Percentiles rank a stretch among this genome's conserved stretches.
Conservation (phyloP, 2,329 filamentous ascomycete species). For the Botrytis paeoniae region DNA sequence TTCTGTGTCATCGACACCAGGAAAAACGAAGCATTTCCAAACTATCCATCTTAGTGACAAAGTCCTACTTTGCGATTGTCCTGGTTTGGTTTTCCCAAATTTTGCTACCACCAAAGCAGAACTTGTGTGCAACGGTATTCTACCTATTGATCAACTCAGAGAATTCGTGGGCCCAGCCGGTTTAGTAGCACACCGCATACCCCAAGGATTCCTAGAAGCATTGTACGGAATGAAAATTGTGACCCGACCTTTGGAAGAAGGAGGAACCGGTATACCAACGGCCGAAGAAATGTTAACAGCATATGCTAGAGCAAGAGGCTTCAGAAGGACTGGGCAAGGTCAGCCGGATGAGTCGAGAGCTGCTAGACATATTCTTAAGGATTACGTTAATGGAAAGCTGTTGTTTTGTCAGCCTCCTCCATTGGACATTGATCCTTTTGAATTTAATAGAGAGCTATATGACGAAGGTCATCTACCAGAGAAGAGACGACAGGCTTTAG, state of each 20-base stretch:
- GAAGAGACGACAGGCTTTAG: constrained; percentile 69
- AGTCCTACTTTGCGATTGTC: constrained; percentile 94
- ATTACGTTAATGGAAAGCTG: constrained; percentile 95
- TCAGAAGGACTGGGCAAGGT: constrained; percentile 82
- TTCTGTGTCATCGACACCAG: constrained; percentile 92
- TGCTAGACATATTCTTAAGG: constrained; percentile 85
- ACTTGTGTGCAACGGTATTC: constrained; percentile 88
- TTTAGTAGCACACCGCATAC: constrained; percentile 81
- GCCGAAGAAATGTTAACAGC: constrained; percentile 80
- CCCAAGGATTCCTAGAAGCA: constrained; percentile 83
- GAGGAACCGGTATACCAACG: constrained; percentile 82
- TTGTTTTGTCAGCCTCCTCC: constrained; percentile 90
- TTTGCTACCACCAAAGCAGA: constrained; percentile 96
- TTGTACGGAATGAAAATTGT: constrained; percentile 90
- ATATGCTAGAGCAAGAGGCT: constrained; percentile 86
- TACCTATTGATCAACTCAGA: constrained; percentile 93
- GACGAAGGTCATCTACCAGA: constrained; percentile 76
- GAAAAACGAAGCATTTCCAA: constrained; percentile 99
- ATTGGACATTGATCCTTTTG: constrained; percentile 61
- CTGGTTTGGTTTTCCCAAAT: constrained; percentile 97
- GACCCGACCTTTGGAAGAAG: constrained; percentile 80
- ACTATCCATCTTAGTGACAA: constrained; percentile 90
- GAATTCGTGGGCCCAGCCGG: constrained; percentile 86
- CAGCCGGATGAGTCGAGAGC: constrained; percentile 93
- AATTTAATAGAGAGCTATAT: constrained; percentile 90